Conservation (phyloP, 345 rosid species). For the Eucalyptus guilfoylei region DNA sequence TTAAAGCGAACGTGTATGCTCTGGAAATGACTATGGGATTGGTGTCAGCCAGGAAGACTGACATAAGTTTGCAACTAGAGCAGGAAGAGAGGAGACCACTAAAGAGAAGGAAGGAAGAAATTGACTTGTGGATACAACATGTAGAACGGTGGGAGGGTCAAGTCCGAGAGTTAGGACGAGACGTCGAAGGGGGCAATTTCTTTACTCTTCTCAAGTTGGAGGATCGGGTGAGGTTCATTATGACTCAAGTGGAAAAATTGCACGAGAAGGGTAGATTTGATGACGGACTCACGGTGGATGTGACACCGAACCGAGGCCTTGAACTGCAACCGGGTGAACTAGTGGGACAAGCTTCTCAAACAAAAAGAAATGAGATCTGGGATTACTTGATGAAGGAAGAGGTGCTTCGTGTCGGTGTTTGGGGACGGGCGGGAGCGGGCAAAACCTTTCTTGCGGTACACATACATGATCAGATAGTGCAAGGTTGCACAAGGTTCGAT, state of each 20-base stretch:
- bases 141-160: not conserved
- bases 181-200: not conserved
- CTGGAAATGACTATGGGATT: not conserved
- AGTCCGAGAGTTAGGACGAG: not conserved
- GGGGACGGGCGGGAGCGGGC: not conserved
- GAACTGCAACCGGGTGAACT: not conserved
- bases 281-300: too few relatives aligned
- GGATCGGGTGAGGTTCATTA: too few relatives aligned
- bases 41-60: not conserved
- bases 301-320: not conserved
- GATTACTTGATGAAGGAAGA: not conserved
- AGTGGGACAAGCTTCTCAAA: not conserved
- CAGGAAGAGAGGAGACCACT: not conserved
- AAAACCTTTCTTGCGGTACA: not conserved
- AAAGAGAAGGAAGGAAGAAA: not conserved
- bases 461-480: not conserved
- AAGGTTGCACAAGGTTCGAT: not conserved
- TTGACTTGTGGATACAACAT: not conserved
- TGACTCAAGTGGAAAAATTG: too few relatives aligned
- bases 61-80: not conserved
- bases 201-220: not conserved
- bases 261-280: too few relatives aligned
- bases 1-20: not conserved
- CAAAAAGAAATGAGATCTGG: not conserved
- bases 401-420: not conserved